phyloP scores from a whole-genome alignment of 345 rosid genomes.

The Camelina laxa region DNA sequence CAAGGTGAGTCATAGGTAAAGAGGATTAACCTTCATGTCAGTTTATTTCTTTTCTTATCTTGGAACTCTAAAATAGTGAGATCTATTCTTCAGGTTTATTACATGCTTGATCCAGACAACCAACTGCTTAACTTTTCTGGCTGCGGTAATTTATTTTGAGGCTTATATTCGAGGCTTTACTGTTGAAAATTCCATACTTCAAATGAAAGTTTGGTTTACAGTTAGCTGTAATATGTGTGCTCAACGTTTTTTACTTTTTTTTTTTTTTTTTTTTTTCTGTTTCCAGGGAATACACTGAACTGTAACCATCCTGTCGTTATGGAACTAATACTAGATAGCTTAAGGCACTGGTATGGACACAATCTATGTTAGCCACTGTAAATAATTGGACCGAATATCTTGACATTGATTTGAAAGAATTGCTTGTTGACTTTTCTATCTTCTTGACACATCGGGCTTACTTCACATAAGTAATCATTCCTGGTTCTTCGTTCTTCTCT shows the following conservation, averaged over 20 bases:
- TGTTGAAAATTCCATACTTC: slow-evolving; percentile 18
- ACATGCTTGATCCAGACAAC: slow-evolving; percentile 76
- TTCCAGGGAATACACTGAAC: slow-evolving; percentile 87
- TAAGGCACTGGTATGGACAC: slow-evolving; percentile 82
- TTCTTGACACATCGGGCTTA: not conserved
- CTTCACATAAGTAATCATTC: not conserved
- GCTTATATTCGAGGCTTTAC: not conserved
- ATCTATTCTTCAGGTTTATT: slow-evolving; percentile 68
- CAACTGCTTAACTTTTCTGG: slow-evolving; percentile 81
- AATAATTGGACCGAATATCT: slow-evolving; percentile 1
- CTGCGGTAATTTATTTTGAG: slow-evolving; percentile 65
- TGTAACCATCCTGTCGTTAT: slow-evolving; percentile 93
- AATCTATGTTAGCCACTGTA: slow-evolving; percentile 1
- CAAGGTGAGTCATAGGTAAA: slow-evolving; percentile 59
- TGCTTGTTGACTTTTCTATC: not conserved
- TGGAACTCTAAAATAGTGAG: slow-evolving; percentile 9
- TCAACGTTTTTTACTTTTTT: slow-evolving; percentile 36
- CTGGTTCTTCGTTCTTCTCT: slow-evolving; percentile 17
- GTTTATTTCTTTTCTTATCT: not conserved
- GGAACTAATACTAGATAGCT: slow-evolving; percentile 89
- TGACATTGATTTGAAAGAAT: not conserved
- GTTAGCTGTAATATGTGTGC: not conserved
- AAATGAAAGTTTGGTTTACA: slow-evolving; percentile 17
- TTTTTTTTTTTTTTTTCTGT: slow-evolving; percentile 36
- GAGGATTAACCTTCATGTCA: not conserved